Evolutionary conservation across 768 basidiomycete genomes (phyloP).

Genomic region (Panaeolus cyanescens): DNA sequence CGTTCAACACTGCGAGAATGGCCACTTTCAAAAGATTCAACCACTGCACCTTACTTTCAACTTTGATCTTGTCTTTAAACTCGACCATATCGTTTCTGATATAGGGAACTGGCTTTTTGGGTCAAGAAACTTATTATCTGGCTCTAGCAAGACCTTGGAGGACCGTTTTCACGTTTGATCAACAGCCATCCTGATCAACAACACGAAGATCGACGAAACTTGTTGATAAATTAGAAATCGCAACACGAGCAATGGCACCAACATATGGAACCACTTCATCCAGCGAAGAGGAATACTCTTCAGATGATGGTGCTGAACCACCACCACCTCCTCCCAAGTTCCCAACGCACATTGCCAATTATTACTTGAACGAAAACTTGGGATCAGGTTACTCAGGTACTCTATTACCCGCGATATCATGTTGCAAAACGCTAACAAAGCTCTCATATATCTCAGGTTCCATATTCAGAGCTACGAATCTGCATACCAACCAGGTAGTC

Average conservation of each 20-base stretch:
- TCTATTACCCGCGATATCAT: background rate
- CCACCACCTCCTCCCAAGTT: conserved; percentile 22
- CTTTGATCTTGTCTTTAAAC: background rate
- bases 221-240: background rate
- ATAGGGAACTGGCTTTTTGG: background rate
- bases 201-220: background rate
- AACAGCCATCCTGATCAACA: background rate
- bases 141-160: background rate
- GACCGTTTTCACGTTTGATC: background rate
- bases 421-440: background rate
- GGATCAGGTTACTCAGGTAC: conserved; percentile 75
- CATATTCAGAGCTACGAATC: conserved; percentile 63
- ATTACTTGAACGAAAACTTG: conserved; percentile 55
- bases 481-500: conserved; percentile 59
- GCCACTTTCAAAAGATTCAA: background rate
- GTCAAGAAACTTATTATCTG: no score
- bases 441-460: conserved; percentile 47
- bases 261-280: background rate
- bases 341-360: conserved; percentile 58
- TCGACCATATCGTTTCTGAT: background rate
- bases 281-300: conserved; percentile 15
- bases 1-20: conserved; percentile 23
- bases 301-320: conserved; percentile 10
- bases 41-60: background rate
- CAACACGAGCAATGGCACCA: background rate